phyloP scores from a whole-genome alignment of 495 filamentous ascomycete species.

The Friedmanniomyces endolithicus region DNA sequence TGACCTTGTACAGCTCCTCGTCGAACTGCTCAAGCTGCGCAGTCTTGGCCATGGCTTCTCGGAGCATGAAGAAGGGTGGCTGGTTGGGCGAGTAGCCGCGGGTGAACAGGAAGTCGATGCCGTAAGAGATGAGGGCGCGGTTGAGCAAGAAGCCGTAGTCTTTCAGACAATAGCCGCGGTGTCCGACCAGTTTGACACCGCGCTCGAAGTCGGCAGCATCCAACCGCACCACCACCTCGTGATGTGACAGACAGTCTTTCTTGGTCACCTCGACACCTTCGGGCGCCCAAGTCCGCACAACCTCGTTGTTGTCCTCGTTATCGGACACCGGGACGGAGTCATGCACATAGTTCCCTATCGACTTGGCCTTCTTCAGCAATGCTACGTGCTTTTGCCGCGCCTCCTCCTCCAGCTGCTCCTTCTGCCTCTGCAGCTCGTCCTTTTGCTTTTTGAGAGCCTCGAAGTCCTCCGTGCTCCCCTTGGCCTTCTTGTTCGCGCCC shows the following conservation, averaged over 20 bases:
- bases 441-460: slow-evolving; percentile 60
- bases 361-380: slow-evolving; percentile 64
- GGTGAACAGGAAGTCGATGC: slow-evolving; percentile 68
- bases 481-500: slow-evolving; percentile 86
- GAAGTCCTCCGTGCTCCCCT: slow-evolving; percentile 56
- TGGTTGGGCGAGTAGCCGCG: slow-evolving; percentile 77
- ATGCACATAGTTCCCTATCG: slow-evolving; percentile 89
- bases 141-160: slow-evolving; percentile 90
- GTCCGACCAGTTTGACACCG: slow-evolving; percentile 87
- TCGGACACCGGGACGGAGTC: slow-evolving; percentile 80
- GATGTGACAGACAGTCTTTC: slow-evolving; percentile 68
- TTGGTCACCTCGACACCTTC: slow-evolving; percentile 58
- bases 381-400: slow-evolving; percentile 61
- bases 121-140: slow-evolving; percentile 85
- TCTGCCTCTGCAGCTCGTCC: slow-evolving; percentile 59
- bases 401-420: slow-evolving; percentile 60
- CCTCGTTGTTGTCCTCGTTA: slow-evolving; percentile 73
- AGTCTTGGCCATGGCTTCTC: slow-evolving; percentile 96
- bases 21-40: slow-evolving; percentile 96
- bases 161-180: slow-evolving; percentile 85
- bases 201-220: slow-evolving; percentile 91
- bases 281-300: slow-evolving; percentile 68
- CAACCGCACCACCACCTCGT: slow-evolving; percentile 78
- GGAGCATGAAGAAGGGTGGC: slow-evolving; percentile 91
- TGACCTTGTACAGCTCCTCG: slow-evolving; percentile 93